Conservation (phyloP, 805 yeast genomes). For the Candida gorgasii region DNA sequence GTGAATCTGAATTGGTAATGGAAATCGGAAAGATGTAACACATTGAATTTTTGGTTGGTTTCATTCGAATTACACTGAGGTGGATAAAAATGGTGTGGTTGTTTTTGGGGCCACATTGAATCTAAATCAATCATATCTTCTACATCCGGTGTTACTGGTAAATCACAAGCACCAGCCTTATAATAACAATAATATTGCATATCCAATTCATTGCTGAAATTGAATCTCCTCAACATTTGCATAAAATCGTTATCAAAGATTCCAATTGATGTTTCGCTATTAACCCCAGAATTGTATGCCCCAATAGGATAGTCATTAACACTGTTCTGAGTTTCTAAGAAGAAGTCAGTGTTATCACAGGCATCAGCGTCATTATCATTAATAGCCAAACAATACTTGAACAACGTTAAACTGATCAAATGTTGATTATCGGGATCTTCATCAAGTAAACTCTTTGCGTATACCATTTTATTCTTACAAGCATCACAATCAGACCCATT, state of each 20-base stretch:
- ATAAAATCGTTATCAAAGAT: slow-evolving; percentile 42
- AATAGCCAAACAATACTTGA: slow-evolving; percentile 32
- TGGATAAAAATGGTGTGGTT: slow-evolving; percentile 21
- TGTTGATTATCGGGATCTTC: slow-evolving; percentile 34
- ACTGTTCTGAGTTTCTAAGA: slow-evolving; percentile 34
- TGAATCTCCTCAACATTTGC: slow-evolving; percentile 36
- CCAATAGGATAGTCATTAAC: slow-evolving; percentile 15
- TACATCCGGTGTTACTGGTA: slow-evolving; percentile 54
- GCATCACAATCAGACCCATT: slow-evolving; percentile 36
- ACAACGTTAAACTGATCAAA: slow-evolving; percentile 36
- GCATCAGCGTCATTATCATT: slow-evolving; percentile 26
- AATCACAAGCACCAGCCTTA: slow-evolving; percentile 45
- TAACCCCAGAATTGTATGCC: slow-evolving; percentile 24
- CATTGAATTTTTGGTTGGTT: slow-evolving; percentile 51
- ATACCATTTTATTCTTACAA: slow-evolving; percentile 37
- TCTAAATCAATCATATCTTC: slow-evolving; percentile 31
- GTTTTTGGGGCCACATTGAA: slow-evolving; percentile 39
- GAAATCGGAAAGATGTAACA: slow-evolving; percentile 66
- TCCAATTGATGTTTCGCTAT: slow-evolving; percentile 27
- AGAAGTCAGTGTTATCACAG: slow-evolving; percentile 39
- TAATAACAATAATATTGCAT: slow-evolving; percentile 57
- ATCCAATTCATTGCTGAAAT: slow-evolving; percentile 37
- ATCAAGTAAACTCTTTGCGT: slow-evolving; percentile 27
- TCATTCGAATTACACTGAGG: slow-evolving; percentile 25
- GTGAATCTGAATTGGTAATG: slow-evolving; percentile 58